These are phyloP conservation scores for Tuber brumale DNA, from an alignment of 495 filamentous ascomycete genomes.

Conservation along the genomic window DNA sequence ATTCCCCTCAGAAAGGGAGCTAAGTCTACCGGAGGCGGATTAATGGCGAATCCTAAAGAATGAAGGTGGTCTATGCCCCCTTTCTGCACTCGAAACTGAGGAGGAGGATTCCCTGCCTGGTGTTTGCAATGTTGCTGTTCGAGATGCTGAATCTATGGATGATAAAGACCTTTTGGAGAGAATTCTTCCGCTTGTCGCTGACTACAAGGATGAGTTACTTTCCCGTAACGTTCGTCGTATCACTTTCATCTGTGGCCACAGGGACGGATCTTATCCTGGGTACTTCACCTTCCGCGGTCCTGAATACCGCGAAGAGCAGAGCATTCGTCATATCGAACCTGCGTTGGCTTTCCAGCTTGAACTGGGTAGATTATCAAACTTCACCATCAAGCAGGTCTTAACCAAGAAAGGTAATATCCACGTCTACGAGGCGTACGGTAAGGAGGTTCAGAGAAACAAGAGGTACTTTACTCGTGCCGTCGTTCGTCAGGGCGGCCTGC, in stretches of 20 bases:
- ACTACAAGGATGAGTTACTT: conserved; percentile 76
- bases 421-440: conserved; percentile 93
- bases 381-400: conserved; percentile 95
- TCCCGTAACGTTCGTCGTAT: conserved; percentile 78
- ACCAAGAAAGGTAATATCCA: conserved; percentile 98
- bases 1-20: conserved; percentile 52
- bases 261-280: conserved; percentile 87
- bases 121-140: conserved; percentile 81
- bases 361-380: conserved; percentile 85
- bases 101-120: conserved; percentile 70
- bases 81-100: conserved; percentile 47
- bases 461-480: conserved; percentile 95
- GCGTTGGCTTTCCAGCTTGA: conserved; percentile 97
- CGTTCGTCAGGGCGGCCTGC: conserved; percentile 81
- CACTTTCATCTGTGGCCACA: conserved; percentile 93
- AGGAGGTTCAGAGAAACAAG: conserved; percentile 89
- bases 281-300: conserved; percentile 98
- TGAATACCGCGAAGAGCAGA: conserved; percentile 78
- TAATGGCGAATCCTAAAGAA: conserved; percentile 66
- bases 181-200: conserved; percentile 66
- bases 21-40: conserved; percentile 43
- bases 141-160: conserved; percentile 78
- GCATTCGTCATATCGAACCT: conserved; percentile 94
- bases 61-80: conserved; percentile 57
- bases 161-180: conserved; percentile 72